Evolutionary conservation across 83 land plant species (phyloP).

Genomic region (Isoetes engelmannii): DNA sequence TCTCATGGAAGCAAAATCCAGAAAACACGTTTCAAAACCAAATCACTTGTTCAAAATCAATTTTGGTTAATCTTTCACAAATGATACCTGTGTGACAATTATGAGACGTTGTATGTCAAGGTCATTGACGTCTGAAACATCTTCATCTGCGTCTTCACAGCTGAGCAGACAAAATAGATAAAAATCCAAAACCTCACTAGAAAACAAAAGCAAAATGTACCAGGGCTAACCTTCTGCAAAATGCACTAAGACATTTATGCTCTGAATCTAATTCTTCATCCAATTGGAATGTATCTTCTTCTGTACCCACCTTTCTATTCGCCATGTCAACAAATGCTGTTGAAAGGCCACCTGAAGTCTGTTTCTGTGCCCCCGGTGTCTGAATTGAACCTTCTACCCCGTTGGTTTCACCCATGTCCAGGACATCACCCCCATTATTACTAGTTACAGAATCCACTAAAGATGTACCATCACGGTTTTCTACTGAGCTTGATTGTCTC

Average conservation of each 20-base stretch:
- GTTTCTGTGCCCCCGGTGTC: slow-evolving; percentile 3
- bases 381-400: too few species aligned
- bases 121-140: slow-evolving; percentile 27
- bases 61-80: not conserved
- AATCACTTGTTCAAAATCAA: not conserved
- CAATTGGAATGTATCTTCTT: slow-evolving; percentile 59
- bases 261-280: slow-evolving; percentile 87
- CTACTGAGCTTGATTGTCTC: too few species aligned
- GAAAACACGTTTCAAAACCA: not conserved
- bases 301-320: slow-evolving; percentile 13
- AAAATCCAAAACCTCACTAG: not conserved
- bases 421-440: too few species aligned
- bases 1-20: not conserved
- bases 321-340: slow-evolving; percentile 41
- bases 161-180: not conserved
- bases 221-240: not conserved
- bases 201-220: slow-evolving; percentile 8
- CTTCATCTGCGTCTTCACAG: slow-evolving; percentile 20
- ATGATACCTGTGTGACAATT: slow-evolving; percentile 82
- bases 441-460: too few species aligned
- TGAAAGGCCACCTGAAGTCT: slow-evolving; percentile 36
- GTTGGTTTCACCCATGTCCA: too few species aligned
- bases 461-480: too few species aligned
- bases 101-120: slow-evolving; percentile 26
- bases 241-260: not conserved